Conservation (phyloP, 805 yeast genomes). For the Naumovozyma castellii region DNA sequence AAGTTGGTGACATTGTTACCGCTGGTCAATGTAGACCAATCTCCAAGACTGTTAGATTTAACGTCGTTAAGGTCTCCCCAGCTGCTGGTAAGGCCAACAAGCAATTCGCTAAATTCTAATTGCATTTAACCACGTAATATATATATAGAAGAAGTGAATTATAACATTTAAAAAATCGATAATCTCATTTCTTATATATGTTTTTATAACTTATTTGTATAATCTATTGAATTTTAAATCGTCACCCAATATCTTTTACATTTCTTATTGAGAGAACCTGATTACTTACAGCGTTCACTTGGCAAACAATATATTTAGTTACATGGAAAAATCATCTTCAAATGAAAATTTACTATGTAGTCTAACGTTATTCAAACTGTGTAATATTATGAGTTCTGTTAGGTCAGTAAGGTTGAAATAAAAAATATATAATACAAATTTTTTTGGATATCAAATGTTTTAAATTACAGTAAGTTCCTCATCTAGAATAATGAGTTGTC, state of each 20-base stretch:
- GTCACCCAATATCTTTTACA: neutral
- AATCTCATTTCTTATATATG: conserved; percentile 2
- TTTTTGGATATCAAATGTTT: neutral
- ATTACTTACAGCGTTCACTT: too few relatives aligned
- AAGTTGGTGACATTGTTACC: conserved; percentile 97
- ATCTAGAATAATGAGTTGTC: neutral
- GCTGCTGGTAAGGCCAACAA: conserved; percentile 81
- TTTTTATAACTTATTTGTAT: conserved; percentile 20
- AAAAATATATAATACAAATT: neutral
- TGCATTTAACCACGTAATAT: conserved; percentile 1
- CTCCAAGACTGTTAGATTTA: conserved; percentile 99
- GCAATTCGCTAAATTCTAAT: conserved; percentile 95
- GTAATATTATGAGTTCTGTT: too few relatives aligned
- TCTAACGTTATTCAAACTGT: too few relatives aligned
- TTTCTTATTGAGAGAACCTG: too few relatives aligned
- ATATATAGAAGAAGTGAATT: conserved; percentile 1
- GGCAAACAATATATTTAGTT: too few relatives aligned
- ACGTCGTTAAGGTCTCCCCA: conserved; percentile 91
- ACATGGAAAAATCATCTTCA: too few relatives aligned
- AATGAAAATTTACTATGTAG: too few relatives aligned
- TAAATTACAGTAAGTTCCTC: neutral
- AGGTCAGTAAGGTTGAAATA: conserved; percentile 1
- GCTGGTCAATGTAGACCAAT: conserved; percentile 99
- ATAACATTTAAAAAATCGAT: neutral
- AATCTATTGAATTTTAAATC: conserved; percentile 15